Evolutionary conservation across 495 filamentous ascomycete species (phyloP).

Genomic region (Sordaria brevicollis): DNA sequence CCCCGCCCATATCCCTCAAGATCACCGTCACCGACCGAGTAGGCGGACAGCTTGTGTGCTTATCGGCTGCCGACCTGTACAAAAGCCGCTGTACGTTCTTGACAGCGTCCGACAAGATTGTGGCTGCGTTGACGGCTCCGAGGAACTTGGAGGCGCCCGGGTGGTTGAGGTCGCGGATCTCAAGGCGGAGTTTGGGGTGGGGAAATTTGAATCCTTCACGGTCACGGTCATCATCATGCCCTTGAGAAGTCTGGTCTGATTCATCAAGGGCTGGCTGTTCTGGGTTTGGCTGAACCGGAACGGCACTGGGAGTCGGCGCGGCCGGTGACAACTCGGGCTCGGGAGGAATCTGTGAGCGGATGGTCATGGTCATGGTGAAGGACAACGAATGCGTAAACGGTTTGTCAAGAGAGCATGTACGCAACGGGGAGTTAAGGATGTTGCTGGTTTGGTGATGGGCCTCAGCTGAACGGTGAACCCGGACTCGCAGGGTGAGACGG

Average conservation of each 20-base stretch:
- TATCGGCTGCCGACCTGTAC: constrained; percentile 38
- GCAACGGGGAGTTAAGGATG: not conserved
- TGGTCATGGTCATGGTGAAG: constrained; percentile 1
- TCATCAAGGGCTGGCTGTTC: not conserved
- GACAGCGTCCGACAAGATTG: constrained; percentile 52
- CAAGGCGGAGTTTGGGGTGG: constrained; percentile 58
- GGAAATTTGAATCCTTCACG: constrained; percentile 19
- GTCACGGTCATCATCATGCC: not conserved
- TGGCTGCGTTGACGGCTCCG: constrained; percentile 41
- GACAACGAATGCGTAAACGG: not conserved
- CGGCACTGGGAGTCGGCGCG: not conserved
- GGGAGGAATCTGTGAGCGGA: constrained; percentile 2
- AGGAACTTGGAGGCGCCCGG: constrained; percentile 55
- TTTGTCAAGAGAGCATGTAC: not conserved
- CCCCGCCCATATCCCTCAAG: constrained; percentile 64
- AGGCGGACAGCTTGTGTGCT: constrained; percentile 30
- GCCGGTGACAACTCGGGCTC: constrained; percentile 5
- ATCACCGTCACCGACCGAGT: constrained; percentile 80
- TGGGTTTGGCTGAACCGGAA: constrained; percentile 2
- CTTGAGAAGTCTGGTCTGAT: not conserved
- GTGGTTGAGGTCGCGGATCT: constrained; percentile 59
- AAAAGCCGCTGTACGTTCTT: constrained; percentile 52
- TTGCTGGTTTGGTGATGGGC: not conserved
- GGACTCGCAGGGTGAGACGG: not conserved
- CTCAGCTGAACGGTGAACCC: not conserved